Conservation (phyloP, 257 asterid genomes). For the Nemophila menziesii region DNA sequence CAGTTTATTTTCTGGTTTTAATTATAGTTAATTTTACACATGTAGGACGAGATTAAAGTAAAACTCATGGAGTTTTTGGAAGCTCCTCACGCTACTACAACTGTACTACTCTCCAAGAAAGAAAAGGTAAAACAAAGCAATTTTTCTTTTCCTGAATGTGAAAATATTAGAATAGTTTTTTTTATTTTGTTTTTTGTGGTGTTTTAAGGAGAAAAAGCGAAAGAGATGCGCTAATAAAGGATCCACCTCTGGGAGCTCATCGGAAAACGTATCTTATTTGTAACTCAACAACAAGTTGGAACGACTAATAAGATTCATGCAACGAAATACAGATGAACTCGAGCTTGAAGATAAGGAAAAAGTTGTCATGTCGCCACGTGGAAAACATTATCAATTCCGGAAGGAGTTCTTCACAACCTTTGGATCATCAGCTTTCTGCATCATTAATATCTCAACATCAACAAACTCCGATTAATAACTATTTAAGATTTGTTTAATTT, state of each 20-base stretch:
- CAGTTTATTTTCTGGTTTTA: background rate
- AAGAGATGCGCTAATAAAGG: slow-evolving; percentile 42
- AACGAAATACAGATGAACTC: too few relatives aligned
- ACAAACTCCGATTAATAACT: too few relatives aligned
- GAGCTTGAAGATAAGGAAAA: too few relatives aligned
- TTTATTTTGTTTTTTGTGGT: background rate
- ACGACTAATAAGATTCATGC: too few relatives aligned
- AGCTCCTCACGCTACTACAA: slow-evolving; percentile 71
- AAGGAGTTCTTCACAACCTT: too few relatives aligned
- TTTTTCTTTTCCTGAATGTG: background rate
- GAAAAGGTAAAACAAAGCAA: slow-evolving; percentile 39
- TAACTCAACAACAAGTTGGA: too few relatives aligned
- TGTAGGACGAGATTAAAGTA: slow-evolving; percentile 68
- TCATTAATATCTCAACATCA: too few relatives aligned
- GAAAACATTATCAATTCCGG: too few relatives aligned
- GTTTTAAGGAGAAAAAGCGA: slow-evolving; percentile 64
- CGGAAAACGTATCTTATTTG: too few relatives aligned
- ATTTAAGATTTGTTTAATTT: too few relatives aligned
- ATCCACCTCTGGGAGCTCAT: slow-evolving; percentile 38
- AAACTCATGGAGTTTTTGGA: slow-evolving; percentile 73
- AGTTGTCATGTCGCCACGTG: too few relatives aligned
- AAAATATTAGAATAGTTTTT: background rate
- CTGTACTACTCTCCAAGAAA: slow-evolving; percentile 63
- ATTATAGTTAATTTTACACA: background rate
- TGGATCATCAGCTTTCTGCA: too few relatives aligned